Evolutionary conservation across 257 asterid genomes (phyloP).

Genomic region (Lycium barbarum): DNA sequence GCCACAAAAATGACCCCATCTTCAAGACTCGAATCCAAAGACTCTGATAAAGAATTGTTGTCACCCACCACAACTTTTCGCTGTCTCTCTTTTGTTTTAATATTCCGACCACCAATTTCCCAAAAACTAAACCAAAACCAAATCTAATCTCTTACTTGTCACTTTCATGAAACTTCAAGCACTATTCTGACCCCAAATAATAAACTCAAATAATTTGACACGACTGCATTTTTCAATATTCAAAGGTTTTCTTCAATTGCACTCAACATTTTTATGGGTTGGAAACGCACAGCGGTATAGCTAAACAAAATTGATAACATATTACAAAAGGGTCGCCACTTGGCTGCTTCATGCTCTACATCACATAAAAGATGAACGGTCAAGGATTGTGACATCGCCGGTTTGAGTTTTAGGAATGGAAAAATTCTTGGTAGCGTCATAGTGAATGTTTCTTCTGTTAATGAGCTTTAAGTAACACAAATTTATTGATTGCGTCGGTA

Average conservation of each 20-base stretch:
- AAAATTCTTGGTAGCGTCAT: too few relatives aligned
- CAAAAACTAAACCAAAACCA: background rate
- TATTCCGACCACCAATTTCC: background rate
- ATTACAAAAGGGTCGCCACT: background rate
- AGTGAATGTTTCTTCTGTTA: too few relatives aligned
- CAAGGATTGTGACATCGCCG: background rate
- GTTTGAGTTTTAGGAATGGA: too few relatives aligned
- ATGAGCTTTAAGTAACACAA: background rate
- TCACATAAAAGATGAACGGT: background rate
- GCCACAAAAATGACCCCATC: background rate
- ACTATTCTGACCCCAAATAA: slow-evolving; percentile 14
- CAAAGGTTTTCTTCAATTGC: background rate
- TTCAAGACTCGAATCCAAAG: fast-evolving
- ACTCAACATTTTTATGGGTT: background rate
- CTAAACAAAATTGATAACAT: background rate
- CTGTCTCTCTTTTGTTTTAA: too few relatives aligned
- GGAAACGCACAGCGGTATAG: background rate
- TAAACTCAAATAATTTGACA: background rate
- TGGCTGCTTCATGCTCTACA: background rate
- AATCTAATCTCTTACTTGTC: background rate
- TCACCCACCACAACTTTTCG: too few relatives aligned
- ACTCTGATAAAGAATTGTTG: background rate
- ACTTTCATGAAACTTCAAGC: background rate
- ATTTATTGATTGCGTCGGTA: background rate
- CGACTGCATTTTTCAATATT: background rate